Percentiles rank a stretch among this genome's conserved stretches.
phyloP scores from a whole-genome alignment of 768 basidiomycete species.

The Botryobasidium botryosum region DNA sequence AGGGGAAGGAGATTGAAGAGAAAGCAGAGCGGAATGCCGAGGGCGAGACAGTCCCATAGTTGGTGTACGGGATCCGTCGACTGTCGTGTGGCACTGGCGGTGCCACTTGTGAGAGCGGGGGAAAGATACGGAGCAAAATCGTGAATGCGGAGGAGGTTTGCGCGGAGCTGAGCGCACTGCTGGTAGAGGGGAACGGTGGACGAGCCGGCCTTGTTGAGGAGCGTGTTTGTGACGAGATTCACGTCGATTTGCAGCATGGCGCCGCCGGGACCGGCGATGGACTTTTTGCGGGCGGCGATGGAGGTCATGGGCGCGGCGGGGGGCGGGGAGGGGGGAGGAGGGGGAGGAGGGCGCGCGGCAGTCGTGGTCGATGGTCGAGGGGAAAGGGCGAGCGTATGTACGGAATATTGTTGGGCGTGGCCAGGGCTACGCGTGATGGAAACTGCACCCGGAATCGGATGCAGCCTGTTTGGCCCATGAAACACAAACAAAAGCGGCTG shows the following conservation, averaged over 20 bases:
- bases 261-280: conserved; percentile 41
- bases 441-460: too few species aligned
- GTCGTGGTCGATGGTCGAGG: background rate
- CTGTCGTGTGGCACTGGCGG: conserved; percentile 26
- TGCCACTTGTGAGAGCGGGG: conserved; percentile 4
- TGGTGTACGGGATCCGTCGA: conserved; percentile 87
- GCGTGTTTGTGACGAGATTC: conserved; percentile 61
- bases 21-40: conserved; percentile 87
- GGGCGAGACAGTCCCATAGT: conserved; percentile 85
- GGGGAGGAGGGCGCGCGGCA: too few species aligned
- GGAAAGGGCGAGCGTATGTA: too few species aligned
- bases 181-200: conserved; percentile 81
- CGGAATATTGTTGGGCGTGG: too few species aligned
- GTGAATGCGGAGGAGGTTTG: conserved; percentile 60
- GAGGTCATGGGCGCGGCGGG: conserved; percentile 26
- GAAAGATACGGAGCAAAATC: conserved; percentile 35
- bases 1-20: conserved; percentile 74
- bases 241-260: conserved; percentile 39
- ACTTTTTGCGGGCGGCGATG: conserved; percentile 46
- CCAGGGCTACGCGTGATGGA: too few species aligned
- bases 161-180: conserved; percentile 67
- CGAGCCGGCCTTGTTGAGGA: conserved; percentile 83
- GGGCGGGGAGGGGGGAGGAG: conserved; percentile 3
- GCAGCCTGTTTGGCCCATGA: too few species aligned
- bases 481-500: too few species aligned